phyloP scores from a whole-genome alignment of 129 eudicot genomes.

The Apium graveolens region DNA sequence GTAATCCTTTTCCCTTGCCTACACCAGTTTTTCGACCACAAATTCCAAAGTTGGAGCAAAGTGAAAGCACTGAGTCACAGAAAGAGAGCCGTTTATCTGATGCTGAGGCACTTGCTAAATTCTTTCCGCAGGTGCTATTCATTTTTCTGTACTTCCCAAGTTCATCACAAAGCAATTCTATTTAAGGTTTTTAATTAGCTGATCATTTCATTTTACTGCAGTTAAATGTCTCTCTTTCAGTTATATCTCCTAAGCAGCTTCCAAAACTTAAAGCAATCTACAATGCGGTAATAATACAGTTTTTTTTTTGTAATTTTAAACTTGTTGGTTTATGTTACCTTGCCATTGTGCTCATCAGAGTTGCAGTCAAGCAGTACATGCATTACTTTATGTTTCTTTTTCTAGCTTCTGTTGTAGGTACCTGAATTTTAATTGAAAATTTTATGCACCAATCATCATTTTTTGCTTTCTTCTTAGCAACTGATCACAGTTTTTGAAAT shows the following conservation, averaged over 20 bases:
- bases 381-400: background rate
- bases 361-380: background rate
- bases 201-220: slow-evolving; percentile 31
- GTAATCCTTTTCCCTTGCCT: slow-evolving; percentile 94
- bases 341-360: too few relatives aligned
- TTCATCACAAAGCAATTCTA: background rate
- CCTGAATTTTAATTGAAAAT: background rate
- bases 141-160: background rate
- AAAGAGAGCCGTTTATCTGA: slow-evolving; percentile 61
- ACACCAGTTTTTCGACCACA: slow-evolving; percentile 83
- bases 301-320: background rate
- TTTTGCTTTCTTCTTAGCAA: background rate
- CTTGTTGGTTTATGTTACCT: background rate
- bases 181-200: slow-evolving; percentile 5
- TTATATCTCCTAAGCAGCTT: slow-evolving; percentile 85
- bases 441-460: background rate
- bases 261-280: slow-evolving; percentile 77
- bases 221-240: slow-evolving; percentile 80
- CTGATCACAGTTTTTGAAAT: background rate
- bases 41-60: slow-evolving; percentile 46
- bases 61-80: slow-evolving; percentile 59
- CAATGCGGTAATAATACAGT: slow-evolving; percentile 54
- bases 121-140: slow-evolving; percentile 59
- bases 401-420: background rate
- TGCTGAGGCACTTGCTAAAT: slow-evolving; percentile 80